phyloP scores from a whole-genome alignment of 2,329 filamentous ascomycete genomes.

The Arthrobotrys entomopaga region DNA sequence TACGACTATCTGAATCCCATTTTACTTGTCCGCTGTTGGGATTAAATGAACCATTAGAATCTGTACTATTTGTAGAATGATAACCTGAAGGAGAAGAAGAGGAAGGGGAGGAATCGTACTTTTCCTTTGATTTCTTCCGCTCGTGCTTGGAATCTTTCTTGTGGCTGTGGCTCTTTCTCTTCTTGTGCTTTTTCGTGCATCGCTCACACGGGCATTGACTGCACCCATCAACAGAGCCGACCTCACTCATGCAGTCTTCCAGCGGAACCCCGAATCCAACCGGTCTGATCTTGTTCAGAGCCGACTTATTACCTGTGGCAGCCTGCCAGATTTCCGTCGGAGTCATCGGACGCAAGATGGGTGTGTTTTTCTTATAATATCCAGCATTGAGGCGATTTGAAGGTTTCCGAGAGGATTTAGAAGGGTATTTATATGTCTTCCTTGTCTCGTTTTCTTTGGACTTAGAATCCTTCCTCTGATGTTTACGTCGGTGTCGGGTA shows the following conservation, averaged over 20 bases:
- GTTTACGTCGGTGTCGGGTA: neutral
- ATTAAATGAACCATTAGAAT: neutral
- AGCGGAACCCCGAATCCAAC: slow-evolving; percentile 25
- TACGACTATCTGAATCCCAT: neutral
- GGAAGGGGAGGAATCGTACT: neutral
- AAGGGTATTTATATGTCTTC: slow-evolving; percentile 46
- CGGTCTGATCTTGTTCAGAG: slow-evolving; percentile 31
- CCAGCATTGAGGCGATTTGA: slow-evolving; percentile 50
- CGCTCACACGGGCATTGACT: slow-evolving; percentile 15
- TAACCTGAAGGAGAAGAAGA: too few species aligned
- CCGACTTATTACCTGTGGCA: slow-evolving; percentile 20
- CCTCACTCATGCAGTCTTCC: slow-evolving; percentile 36
- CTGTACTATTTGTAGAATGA: too few species aligned
- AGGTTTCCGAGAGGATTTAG: slow-evolving; percentile 35
- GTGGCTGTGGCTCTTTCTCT: neutral
- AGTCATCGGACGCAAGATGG: slow-evolving; percentile 36
- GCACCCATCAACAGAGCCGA: slow-evolving; percentile 25
- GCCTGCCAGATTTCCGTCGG: slow-evolving; percentile 34
- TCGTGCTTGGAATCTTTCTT: slow-evolving; percentile 20
- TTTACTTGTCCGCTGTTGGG: neutral
- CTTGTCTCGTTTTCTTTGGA: slow-evolving; percentile 14
- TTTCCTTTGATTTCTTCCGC: neutral
- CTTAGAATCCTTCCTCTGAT: slow-evolving; percentile 18
- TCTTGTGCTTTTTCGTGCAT: slow-evolving; percentile 25
- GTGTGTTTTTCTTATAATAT: slow-evolving; percentile 37